Percentiles rank a stretch among this genome's conserved stretches.
These are phyloP conservation scores for Trametes sanguinea DNA, from an alignment of 768 basidiomycete species.

Conservation along the genomic window DNA sequence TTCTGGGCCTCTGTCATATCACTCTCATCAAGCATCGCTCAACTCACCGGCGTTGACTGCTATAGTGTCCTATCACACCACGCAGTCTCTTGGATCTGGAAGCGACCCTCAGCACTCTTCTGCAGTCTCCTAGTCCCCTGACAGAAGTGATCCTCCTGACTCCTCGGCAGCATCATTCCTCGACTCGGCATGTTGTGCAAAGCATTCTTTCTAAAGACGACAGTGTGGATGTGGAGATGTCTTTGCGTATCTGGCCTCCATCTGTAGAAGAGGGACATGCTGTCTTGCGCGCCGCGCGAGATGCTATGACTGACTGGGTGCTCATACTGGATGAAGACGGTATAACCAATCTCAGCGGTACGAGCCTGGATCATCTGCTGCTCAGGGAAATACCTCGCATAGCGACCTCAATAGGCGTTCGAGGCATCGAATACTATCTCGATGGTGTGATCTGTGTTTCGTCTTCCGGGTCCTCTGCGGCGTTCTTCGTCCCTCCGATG, in stretches of 20 bases:
- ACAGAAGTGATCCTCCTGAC: constrained; percentile 51
- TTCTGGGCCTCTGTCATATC: neutral
- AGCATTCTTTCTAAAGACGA: constrained; percentile 32
- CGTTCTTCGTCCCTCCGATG: constrained; percentile 64
- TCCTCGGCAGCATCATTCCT: constrained; percentile 39
- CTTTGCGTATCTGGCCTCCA: constrained; percentile 37
- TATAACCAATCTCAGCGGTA: constrained; percentile 37
- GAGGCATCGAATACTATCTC: constrained; percentile 31
- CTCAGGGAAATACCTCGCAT: constrained; percentile 36
- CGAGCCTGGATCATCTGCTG: constrained; percentile 43
- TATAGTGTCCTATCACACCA: constrained; percentile 48
- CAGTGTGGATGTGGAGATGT: constrained; percentile 42
- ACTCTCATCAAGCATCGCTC: neutral
- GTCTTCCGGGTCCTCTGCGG: constrained; percentile 39
- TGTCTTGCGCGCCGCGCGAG: constrained; percentile 40
- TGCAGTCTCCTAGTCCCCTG: constrained; percentile 38
- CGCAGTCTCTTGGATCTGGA: constrained; percentile 38
- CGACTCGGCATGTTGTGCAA: constrained; percentile 41
- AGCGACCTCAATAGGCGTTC: constrained; percentile 45
- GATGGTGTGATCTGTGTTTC: constrained; percentile 24
- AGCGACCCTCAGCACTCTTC: constrained; percentile 41
- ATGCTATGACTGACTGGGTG: constrained; percentile 49
- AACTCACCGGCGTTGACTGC: constrained; percentile 9
- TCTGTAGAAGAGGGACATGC: constrained; percentile 28
- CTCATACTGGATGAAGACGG: constrained; percentile 54